These are phyloP conservation scores for Kwoniella botswanensis DNA, from an alignment of 768 basidiomycete genomes.

Conservation along the genomic window DNA sequence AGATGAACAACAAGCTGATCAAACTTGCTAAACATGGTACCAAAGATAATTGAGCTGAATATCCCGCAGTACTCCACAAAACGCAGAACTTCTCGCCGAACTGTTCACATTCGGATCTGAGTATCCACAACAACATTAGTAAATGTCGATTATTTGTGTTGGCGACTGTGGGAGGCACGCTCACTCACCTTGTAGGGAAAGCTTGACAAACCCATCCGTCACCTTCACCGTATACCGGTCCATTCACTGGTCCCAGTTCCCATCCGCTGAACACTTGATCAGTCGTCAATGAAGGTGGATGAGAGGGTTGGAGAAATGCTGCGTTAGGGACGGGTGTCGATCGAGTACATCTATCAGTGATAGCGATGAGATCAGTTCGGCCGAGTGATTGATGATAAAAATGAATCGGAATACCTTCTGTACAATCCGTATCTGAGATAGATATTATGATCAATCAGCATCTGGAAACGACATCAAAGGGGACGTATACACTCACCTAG, in stretches of 20 bases:
- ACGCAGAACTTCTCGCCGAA: constrained; percentile 56
- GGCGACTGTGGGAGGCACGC: neutral
- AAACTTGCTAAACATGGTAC: constrained; percentile 52
- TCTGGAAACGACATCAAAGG: neutral
- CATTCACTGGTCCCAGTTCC: constrained; percentile 20
- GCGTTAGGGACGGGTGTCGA: constrained; percentile 38
- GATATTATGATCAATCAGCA: constrained; percentile 6
- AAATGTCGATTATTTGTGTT: no score
- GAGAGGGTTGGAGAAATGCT: constrained; percentile 43
- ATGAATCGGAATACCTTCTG: constrained; percentile 32
- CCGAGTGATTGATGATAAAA: neutral
- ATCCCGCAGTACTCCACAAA: constrained; percentile 51
- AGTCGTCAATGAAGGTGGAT: constrained; percentile 23
- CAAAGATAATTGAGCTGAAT: constrained; percentile 55
- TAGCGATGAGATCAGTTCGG: constrained; percentile 11
- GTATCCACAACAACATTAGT: no score
- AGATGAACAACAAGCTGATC: constrained; percentile 54
- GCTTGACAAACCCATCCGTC: constrained; percentile 51
- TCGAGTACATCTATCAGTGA: constrained; percentile 46
- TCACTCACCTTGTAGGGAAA: constrained; percentile 51
- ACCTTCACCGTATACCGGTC: constrained; percentile 34
- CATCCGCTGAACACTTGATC: constrained; percentile 11
- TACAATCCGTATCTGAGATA: constrained; percentile 53
- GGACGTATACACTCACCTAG: constrained; percentile 41
- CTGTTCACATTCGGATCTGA: constrained; percentile 52